Base-by-base conservation (phyloP, 768 basidiomycete genomes). In the Panaeolus cyanescens region DNA sequence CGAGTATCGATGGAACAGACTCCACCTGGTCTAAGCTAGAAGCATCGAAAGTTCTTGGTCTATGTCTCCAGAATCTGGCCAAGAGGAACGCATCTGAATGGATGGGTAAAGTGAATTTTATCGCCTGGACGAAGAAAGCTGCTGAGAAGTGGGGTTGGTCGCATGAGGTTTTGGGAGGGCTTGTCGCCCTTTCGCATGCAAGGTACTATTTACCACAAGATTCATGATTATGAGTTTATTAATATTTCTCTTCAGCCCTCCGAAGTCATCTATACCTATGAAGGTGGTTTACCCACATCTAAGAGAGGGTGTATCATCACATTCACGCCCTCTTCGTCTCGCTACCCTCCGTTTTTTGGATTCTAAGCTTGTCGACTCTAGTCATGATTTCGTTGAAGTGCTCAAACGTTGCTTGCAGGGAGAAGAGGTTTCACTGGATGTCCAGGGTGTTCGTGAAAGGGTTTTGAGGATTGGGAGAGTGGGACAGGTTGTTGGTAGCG, bases 381-480 rank as follows among this genome's bases (percentile, higher is more conserved):
- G 79, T 1, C 70, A 77, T 0, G 81, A 80, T 40, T 76, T 78
- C 13, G 70, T 76, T 15, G 88, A 88, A 22, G 80, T 88, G 0
- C 64, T 91, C 19, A 84, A 84, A 65, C 81, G 83, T 28, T 91
- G 91, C 69, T 70, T 95, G 22, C 86, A 89, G 61, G 92, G 89
- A 2, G 97, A 99, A 70, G 85, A 92, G 61, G 86, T 91, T 4
- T 77, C 91, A 2, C 70, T 97, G 33, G 90, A 95, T 59, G 77
- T 90, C 2, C 85, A 89, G 62, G 92, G 93, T 42, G 90, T 90
- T 2, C 82, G 96, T 33, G 96, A 99, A 68, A 85, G 94, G 42
- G 87, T 93, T 3, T 74, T 96, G 68, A 80, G 88, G 25, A 91
- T 96, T 7, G 85, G 86, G 3, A 83, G 90, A 56, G 81, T 96